phyloP scores from a whole-genome alignment of 2,329 filamentous ascomycete genomes.

The Cladophialophora bantiana region DNA sequence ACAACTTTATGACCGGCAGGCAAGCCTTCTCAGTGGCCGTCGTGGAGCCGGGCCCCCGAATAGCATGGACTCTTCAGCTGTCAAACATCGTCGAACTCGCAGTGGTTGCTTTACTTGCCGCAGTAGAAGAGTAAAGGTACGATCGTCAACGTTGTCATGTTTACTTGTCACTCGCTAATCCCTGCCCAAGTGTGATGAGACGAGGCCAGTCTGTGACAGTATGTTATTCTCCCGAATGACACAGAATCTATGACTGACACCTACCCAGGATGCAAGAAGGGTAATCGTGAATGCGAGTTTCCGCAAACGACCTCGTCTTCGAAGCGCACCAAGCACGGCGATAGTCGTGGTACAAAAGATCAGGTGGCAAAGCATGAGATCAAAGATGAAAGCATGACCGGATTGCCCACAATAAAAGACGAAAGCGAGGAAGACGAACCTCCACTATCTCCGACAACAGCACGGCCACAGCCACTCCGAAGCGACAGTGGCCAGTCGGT shows the following conservation, averaged over 20 bases:
- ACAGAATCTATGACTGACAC: slow-evolving; percentile 23
- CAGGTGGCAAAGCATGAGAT: slow-evolving; percentile 33
- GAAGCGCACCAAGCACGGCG: slow-evolving; percentile 48
- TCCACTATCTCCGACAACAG: slow-evolving; percentile 14
- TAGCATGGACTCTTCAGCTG: slow-evolving; percentile 56
- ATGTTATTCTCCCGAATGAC: slow-evolving; percentile 43
- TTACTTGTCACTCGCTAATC: slow-evolving; percentile 2
- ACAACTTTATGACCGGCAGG: slow-evolving; percentile 44
- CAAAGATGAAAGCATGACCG: slow-evolving; percentile 33
- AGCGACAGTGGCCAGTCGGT: slow-evolving; percentile 38
- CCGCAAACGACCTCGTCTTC: slow-evolving; percentile 70
- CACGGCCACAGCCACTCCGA: slow-evolving; percentile 26
- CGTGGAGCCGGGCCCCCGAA: slow-evolving; percentile 26
- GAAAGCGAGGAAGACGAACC: slow-evolving; percentile 38
- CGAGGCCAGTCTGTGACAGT: slow-evolving; percentile 82
- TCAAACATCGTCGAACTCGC: slow-evolving; percentile 91
- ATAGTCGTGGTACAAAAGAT: slow-evolving; percentile 30
- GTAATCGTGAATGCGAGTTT: slow-evolving; percentile 87
- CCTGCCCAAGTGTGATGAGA: slow-evolving; percentile 81
- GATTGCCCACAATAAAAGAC: slow-evolving; percentile 39
- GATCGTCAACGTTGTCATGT: slow-evolving; percentile 14
- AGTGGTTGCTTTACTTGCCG: slow-evolving; percentile 95
- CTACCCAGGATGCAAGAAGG: slow-evolving; percentile 80
- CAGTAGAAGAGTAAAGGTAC: slow-evolving; percentile 79
- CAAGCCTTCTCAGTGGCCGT: slow-evolving; percentile 42